These are phyloP conservation scores for Pistacia vera DNA, from an alignment of 345 rosid genomes.

Conservation along the genomic window DNA sequence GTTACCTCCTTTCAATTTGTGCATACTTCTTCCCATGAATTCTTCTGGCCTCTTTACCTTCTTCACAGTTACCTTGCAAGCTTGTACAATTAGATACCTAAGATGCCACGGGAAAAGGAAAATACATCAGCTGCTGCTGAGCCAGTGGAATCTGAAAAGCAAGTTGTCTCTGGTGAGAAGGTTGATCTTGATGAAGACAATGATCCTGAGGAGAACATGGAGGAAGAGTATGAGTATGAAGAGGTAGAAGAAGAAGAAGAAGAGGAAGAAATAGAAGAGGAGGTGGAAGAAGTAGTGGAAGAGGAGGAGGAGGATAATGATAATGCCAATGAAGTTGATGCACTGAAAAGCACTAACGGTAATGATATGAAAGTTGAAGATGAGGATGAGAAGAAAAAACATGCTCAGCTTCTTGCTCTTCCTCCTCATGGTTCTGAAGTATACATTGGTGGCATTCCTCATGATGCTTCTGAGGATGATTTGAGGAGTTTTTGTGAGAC, in stretches of 20 bases:
- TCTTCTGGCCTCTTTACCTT: conserved; percentile 73
- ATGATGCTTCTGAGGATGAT: conserved; percentile 52
- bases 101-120: conserved; percentile 61
- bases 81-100: conserved; percentile 52
- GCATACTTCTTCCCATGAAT: conserved; percentile 62
- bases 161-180: conserved; percentile 34
- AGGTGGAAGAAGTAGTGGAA: conserved; percentile 40
- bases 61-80: conserved; percentile 63
- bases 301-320: conserved; percentile 34
- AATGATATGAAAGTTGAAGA: conserved; percentile 30
- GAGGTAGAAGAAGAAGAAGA: conserved; percentile 54
- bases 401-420: conserved; percentile 56
- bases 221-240: conserved; percentile 68
- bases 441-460: conserved; percentile 65
- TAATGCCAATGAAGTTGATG: conserved; percentile 23
- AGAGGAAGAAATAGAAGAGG: conserved; percentile 45
- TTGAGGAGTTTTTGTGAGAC: conserved; percentile 61
- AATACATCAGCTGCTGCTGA: conserved; percentile 42
- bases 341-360: conserved; percentile 16
- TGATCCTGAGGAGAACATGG: conserved; percentile 56
- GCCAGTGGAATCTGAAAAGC: conserved; percentile 48
- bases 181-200: conserved; percentile 60
- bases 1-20: conserved; percentile 64
- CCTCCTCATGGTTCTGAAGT: conserved; percentile 81
- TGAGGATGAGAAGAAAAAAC: conserved; percentile 52